Conservation (phyloP, 2,329 filamentous ascomycete species). For the Cephalotrichum gorgonifer region DNA sequence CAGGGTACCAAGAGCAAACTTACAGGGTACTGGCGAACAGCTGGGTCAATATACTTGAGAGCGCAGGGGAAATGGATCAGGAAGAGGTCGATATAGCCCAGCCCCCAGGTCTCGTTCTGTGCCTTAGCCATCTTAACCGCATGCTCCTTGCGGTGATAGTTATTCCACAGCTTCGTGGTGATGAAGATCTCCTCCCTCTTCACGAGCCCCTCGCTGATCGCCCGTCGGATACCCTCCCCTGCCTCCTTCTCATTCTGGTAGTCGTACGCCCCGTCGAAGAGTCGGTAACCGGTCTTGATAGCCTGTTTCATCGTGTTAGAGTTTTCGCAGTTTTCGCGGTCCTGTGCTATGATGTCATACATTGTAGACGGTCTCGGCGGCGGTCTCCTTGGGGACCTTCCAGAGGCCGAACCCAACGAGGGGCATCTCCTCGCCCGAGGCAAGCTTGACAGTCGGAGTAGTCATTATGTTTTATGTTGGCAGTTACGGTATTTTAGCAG, state of each 20-base stretch:
- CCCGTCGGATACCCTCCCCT: conserved; percentile 49
- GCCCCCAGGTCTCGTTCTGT: conserved; percentile 26
- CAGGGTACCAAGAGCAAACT: conserved; percentile 7
- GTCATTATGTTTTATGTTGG: neutral
- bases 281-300: conserved; percentile 42
- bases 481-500: neutral
- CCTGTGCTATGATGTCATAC: too few species aligned
- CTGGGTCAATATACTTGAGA: conserved; percentile 30
- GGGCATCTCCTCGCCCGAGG: conserved; percentile 41
- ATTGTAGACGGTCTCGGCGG: conserved; percentile 53
- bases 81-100: conserved; percentile 22
- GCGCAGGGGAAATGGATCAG: conserved; percentile 27
- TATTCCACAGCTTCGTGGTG: conserved; percentile 23
- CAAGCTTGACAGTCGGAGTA: conserved; percentile 16
- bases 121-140: conserved; percentile 17
- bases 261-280: conserved; percentile 42
- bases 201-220: conserved; percentile 46
- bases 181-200: conserved; percentile 27
- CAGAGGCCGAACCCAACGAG: conserved; percentile 57
- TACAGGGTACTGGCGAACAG: conserved; percentile 26
- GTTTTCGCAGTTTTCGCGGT: too few species aligned
- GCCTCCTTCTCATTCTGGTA: conserved; percentile 59
- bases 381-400: conserved; percentile 46
- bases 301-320: too few species aligned
- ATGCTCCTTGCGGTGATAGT: conserved; percentile 18